Evolutionary conservation across 352 stramenopile genomes (phyloP), one percentile per base, ranked within the genome.

Genomic region (Globisporangium alternatum): DNA sequence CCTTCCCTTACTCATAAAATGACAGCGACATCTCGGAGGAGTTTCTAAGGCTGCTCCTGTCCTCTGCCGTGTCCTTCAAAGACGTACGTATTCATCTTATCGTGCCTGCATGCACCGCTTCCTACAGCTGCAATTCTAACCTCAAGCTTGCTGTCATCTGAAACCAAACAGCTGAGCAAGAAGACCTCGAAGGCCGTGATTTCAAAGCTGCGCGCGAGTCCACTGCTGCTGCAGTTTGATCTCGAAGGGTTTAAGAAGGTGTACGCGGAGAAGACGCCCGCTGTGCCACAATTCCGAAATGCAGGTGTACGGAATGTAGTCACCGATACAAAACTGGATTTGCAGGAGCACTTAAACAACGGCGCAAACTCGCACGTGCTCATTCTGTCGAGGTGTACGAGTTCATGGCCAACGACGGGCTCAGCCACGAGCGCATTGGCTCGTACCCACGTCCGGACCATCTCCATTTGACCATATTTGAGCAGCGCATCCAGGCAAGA

Each of bases 271-370:
- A 82, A 78, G 45, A 94, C 87, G 17, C 89, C 89, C 7, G 62
- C 67, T 0, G 81, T 95, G 30, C 89, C 89, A 28, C 86, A 95
- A 63, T 82, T 93, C 48, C 87, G 88, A 19, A 83, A 71, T 44
- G 76, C 83, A 48, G 83, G 85, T n/a, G 86, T 94, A 31, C 83
- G 86, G 10, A 89, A 90, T 54, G 81, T 93, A 15, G 76, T 96
- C 52, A 86, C 79, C 21, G 82, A 96, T 67, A 89, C 84, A 54
- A 82, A 92, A 54, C 74, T 92, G 13, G 86, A 95, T 58, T 60
- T 93, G 56, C 84, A 95, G 61, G 88, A 93, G 57, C 81, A 94
- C 47, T 55, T 89, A 64, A 93, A 95, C 74, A 89, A 90, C 62
- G 82, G 84, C 28, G 81, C 79, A 10, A 89, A 89, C 61, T 55